Percentiles rank a stretch among this genome's conserved stretches.
These are phyloP conservation scores for Diaporthe vexans DNA, from an alignment of 2,329 filamentous ascomycete genomes.

Conservation along the genomic window DNA sequence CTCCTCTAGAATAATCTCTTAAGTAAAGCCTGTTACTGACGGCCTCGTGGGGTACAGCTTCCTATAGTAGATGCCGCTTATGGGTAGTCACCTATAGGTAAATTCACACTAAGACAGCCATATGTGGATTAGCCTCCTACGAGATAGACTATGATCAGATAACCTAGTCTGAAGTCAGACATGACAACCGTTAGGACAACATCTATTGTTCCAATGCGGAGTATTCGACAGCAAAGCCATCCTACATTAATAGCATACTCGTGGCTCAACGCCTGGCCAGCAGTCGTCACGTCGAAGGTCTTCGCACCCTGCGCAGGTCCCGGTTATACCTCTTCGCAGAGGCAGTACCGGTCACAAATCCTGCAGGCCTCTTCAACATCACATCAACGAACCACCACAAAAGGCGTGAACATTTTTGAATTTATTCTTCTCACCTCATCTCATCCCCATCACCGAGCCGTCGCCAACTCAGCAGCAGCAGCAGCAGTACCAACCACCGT, in stretches of 20 bases:
- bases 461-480: neutral
- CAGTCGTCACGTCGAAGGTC: neutral
- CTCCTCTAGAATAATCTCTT: too few relatives aligned
- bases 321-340: too few relatives aligned
- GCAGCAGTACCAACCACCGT: neutral
- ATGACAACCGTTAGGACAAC: too few relatives aligned
- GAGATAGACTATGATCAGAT: neutral
- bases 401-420: conserved; percentile 17
- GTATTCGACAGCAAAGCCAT: neutral
- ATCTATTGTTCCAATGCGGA: neutral
- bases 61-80: too few relatives aligned
- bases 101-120: too few relatives aligned
- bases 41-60: too few relatives aligned
- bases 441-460: conserved; percentile 3
- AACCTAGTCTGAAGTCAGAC: neutral
- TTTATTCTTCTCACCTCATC: conserved; percentile 1
- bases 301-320: neutral
- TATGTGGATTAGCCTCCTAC: too few relatives aligned
- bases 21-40: too few relatives aligned
- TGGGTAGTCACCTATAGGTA: neutral
- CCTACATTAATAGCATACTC: too few relatives aligned
- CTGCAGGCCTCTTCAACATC: neutral
- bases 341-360: too few relatives aligned
- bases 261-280: neutral
- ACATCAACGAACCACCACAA: neutral